phyloP scores from a whole-genome alignment of 1,284 basidiomycete species.

The Ganoderma meredithae region DNA sequence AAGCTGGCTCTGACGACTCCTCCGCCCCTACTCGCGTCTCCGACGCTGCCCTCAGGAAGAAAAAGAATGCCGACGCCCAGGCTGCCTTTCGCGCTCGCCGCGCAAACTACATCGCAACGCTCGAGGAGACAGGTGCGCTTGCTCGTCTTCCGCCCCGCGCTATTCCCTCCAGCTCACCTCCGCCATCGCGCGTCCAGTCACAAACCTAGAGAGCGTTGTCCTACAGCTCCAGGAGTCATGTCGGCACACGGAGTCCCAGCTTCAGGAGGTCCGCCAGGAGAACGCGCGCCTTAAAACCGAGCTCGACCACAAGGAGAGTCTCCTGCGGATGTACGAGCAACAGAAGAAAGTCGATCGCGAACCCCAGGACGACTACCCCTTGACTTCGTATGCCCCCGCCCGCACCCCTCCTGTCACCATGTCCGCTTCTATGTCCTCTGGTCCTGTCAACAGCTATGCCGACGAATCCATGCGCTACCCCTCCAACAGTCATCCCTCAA shows the following conservation, averaged over 20 bases:
- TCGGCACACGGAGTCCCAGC: conserved; percentile 67
- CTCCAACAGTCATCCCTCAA: conserved; percentile 50
- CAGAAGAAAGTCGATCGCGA: conserved; percentile 58
- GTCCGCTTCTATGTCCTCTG: conserved; percentile 36
- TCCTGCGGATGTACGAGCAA: conserved; percentile 71
- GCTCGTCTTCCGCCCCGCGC: conserved; percentile 29
- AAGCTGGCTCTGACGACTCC: conserved; percentile 49
- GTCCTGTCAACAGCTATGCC: conserved; percentile 36
- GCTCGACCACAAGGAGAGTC: conserved; percentile 72
- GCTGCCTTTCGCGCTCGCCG: conserved; percentile 75
- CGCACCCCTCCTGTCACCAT: conserved; percentile 42
- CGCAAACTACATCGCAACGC: conserved; percentile 86
- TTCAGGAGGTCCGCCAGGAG: conserved; percentile 66
- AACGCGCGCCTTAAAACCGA: conserved; percentile 69
- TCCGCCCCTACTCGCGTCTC: conserved; percentile 47
- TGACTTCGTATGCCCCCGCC: conserved; percentile 50
- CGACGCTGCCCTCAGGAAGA: conserved; percentile 78
- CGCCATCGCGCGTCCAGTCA: conserved; percentile 51
- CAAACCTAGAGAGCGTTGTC: conserved; percentile 81
- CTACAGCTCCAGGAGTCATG: conserved; percentile 83
- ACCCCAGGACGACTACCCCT: conserved; percentile 61
- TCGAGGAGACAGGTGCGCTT: conserved; percentile 81
- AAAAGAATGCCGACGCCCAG: conserved; percentile 86
- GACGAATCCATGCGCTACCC: conserved; percentile 50
- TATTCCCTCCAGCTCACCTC: conserved; percentile 34